phyloP scores from a whole-genome alignment of 805 yeast genomes.

The Ogataea chonburiensis region DNA sequence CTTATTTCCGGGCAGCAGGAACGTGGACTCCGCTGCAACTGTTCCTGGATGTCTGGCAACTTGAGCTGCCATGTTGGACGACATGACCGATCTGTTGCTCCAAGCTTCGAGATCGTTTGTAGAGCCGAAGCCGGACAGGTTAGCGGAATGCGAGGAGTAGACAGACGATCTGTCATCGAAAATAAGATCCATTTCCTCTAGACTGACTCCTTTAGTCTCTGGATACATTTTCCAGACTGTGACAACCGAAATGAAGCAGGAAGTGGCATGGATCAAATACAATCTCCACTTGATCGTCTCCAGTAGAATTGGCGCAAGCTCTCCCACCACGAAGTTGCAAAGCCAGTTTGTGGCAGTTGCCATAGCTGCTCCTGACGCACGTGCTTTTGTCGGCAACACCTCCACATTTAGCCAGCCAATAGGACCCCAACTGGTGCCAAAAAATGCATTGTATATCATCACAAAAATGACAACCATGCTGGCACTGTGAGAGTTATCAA shows the following conservation, averaged over 20 bases:
- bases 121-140: slow-evolving; percentile 17
- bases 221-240: slow-evolving; percentile 76
- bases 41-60: slow-evolving; percentile 28
- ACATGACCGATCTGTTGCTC: slow-evolving; percentile 16
- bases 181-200: slow-evolving; percentile 90
- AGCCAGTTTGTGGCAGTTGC: slow-evolving; percentile 94
- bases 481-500: slow-evolving; percentile 54
- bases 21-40: slow-evolving; percentile 10
- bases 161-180: slow-evolving; percentile 62
- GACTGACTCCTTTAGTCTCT: slow-evolving; percentile 83
- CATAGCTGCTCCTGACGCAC: slow-evolving; percentile 87
- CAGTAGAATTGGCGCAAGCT: slow-evolving; percentile 82
- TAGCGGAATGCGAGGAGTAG: slow-evolving; percentile 22
- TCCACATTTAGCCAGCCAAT: slow-evolving; percentile 87
- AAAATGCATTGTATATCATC: slow-evolving; percentile 74
- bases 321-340: slow-evolving; percentile 89
- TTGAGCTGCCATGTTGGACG: slow-evolving; percentile 19
- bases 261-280: slow-evolving; percentile 76
- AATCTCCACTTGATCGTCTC: slow-evolving; percentile 76
- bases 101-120: slow-evolving; percentile 22
- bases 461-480: slow-evolving; percentile 72
- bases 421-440: slow-evolving; percentile 94
- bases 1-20: slow-evolving; percentile 15
- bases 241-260: slow-evolving; percentile 70
- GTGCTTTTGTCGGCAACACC: slow-evolving; percentile 76